Percentiles rank a stretch among this genome's conserved stretches.
Conservation (phyloP, 306 rosid genomes). For the Vigna trinervia region DNA sequence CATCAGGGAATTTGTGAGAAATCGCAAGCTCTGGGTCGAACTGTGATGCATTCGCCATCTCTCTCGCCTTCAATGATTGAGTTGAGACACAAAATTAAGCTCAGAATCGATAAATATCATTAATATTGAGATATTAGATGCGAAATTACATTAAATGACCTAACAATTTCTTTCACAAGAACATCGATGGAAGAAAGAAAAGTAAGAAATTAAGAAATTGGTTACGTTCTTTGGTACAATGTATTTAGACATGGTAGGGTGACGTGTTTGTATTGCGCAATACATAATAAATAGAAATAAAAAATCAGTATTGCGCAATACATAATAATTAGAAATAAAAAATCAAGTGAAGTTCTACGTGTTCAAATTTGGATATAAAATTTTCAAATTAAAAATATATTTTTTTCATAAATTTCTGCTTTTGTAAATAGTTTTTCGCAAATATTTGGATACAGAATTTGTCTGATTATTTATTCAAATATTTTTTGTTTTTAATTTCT, state of each 20-base stretch:
- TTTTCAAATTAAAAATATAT: too few species aligned
- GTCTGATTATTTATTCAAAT: too few species aligned
- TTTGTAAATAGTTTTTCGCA: too few species aligned
- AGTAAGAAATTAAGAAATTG: neutral
- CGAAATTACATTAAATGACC: neutral
- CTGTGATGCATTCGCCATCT: constrained; percentile 53
- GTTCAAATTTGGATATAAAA: too few species aligned
- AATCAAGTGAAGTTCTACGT: too few species aligned
- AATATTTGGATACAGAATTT: too few species aligned
- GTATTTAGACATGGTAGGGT: neutral
- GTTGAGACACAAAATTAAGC: neutral
- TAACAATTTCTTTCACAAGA: too few species aligned
- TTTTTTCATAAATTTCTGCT: too few species aligned
- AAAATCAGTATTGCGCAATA: neutral
- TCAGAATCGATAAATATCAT: neutral
- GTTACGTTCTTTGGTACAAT: neutral
- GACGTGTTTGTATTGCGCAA: neutral
- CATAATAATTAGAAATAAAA: too few species aligned
- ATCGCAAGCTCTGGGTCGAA: constrained; percentile 64
- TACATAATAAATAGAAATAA: too few species aligned
- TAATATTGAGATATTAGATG: neutral
- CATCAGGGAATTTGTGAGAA: constrained; percentile 82
- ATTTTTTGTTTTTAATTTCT: too few species aligned
- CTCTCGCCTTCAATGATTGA: constrained; percentile 26
- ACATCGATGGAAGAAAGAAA: too few species aligned